Base-by-base conservation (phyloP, 805 yeast species). In the Maudiozyma pseudohumilis region DNA sequence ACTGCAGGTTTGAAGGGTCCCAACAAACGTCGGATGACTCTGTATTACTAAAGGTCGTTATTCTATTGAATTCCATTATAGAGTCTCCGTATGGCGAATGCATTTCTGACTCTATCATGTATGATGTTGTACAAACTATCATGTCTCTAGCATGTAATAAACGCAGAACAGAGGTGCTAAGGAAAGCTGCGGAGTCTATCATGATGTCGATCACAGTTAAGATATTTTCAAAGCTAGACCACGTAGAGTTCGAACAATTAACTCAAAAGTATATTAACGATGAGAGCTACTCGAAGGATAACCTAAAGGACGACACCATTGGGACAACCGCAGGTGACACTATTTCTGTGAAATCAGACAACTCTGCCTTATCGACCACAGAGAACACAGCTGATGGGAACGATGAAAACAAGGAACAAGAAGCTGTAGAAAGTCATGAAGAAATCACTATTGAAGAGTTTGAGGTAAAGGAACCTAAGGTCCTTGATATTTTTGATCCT, bases 1-100 rank as follows among this genome's bases (percentile, higher is more conserved):
- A 86, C 55, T 92, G 97, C 61, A 74, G 95, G 32, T 92, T 92
- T 56, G 96, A 92, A 64, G 95, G 95, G 2, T 81, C 92, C 0
- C 96, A 88, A 54, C 94, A 86, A 56, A 72, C 80, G 25, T 80
- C 85, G 30, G 97, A 92, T 61, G 98, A 92, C 56, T 83, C 94
- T 0, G 89, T 92, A 3, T 64, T 92, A 32, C 68, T 89, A 36
- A 84, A 84, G 52, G 94, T 92, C 16, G 72, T 92, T 44, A 68
- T 80, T 31, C 64, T 89, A 19, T 65, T 89, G 48, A 89, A 86
- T 47, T 57, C 63, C 17, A 69, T 88, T 12, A 69, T 87, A 12
- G 66, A 69, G 16, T 75, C 88, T n/a, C 70, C 71, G 1, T 64
- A 78, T 32, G 80, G 89, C 18, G 69, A 67, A 20, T 52, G 74